phyloP scores from a whole-genome alignment of 2,329 filamentous ascomycete genomes.

The Fusarium pseudograminearum region DNA sequence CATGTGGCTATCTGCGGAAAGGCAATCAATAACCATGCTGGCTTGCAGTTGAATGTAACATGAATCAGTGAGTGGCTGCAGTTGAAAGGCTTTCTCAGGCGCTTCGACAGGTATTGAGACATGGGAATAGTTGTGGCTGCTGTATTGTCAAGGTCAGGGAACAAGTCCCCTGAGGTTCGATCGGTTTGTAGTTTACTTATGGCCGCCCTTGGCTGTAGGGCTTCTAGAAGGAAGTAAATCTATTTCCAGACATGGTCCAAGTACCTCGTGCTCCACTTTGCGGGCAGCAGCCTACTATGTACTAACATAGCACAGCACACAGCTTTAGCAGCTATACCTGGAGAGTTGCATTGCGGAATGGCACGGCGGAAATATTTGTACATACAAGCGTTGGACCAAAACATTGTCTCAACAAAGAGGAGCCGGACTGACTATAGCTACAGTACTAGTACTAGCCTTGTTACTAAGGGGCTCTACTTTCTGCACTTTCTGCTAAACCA shows the following conservation, averaged over 20 bases:
- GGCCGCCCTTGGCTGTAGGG: conserved; percentile 1
- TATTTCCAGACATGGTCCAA: conserved; percentile 7
- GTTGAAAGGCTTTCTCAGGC: conserved; percentile 7
- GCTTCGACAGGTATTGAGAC: conserved; percentile 7
- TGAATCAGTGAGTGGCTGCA: conserved; percentile 15
- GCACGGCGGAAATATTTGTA: conserved; percentile 4
- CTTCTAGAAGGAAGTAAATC: conserved; percentile 19
- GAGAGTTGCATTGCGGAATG: conserved; percentile 10
- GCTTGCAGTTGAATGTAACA: conserved; percentile 19
- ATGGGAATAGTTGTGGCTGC: conserved; percentile 8
- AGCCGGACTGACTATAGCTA: background rate
- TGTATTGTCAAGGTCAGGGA: conserved; percentile 4
- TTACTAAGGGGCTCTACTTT: background rate
- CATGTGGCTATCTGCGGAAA: conserved; percentile 13
- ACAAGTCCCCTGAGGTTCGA: background rate
- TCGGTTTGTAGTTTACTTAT: conserved; percentile 14
- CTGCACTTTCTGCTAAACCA: background rate
- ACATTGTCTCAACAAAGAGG: conserved; percentile 1
- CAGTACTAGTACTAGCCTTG: background rate
- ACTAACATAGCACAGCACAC: background rate
- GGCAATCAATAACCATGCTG: conserved; percentile 5
- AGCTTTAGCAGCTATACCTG: background rate
- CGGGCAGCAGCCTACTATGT: background rate
- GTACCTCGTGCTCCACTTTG: background rate
- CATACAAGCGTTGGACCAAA: conserved; percentile 1